These are phyloP conservation scores for Flammula alnicola DNA, from an alignment of 1,284 basidiomycete genomes.

Conservation along the genomic window DNA sequence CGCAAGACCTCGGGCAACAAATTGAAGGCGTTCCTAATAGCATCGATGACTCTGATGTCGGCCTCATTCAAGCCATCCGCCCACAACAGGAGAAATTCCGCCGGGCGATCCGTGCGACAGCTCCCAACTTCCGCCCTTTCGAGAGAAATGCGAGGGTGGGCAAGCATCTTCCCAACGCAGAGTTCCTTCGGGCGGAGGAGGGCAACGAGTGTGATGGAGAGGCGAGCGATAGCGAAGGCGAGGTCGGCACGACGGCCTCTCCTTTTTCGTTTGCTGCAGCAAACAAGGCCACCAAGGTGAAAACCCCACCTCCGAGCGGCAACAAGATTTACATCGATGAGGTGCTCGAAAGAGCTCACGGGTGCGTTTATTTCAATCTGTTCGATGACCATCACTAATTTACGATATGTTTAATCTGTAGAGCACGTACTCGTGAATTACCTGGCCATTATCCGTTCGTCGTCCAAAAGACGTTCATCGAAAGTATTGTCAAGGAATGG, in stretches of 20 bases:
- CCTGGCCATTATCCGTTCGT: conserved; percentile 69
- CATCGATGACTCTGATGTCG: conserved; percentile 32
- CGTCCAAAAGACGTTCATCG: conserved; percentile 57
- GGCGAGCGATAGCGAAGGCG: neutral
- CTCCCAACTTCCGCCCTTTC: conserved; percentile 56
- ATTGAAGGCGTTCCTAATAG: conserved; percentile 55
- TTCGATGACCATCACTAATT: neutral
- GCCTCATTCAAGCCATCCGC: conserved; percentile 59
- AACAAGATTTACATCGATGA: conserved; percentile 58
- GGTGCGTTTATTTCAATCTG: conserved; percentile 41
- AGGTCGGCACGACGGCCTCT: too few species aligned
- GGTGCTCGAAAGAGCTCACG: conserved; percentile 50
- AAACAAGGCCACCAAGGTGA: neutral
- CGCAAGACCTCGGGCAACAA: conserved; percentile 45
- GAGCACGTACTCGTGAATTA: conserved; percentile 69
- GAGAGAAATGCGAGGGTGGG: conserved; percentile 31
- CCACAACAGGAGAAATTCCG: conserved; percentile 53
- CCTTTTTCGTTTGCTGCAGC: neutral
- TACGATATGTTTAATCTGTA: conserved; percentile 32
- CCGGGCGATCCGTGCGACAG: conserved; percentile 50
- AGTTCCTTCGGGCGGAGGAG: conserved; percentile 36
- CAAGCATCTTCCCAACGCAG: conserved; percentile 23
- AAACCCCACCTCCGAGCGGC: conserved; percentile 8
- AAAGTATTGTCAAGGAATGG: conserved; percentile 53
- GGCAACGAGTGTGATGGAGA: conserved; percentile 8